These are phyloP conservation scores for Xylaria intraflava DNA, from an alignment of 495 filamentous ascomycete species.

Conservation along the genomic window DNA sequence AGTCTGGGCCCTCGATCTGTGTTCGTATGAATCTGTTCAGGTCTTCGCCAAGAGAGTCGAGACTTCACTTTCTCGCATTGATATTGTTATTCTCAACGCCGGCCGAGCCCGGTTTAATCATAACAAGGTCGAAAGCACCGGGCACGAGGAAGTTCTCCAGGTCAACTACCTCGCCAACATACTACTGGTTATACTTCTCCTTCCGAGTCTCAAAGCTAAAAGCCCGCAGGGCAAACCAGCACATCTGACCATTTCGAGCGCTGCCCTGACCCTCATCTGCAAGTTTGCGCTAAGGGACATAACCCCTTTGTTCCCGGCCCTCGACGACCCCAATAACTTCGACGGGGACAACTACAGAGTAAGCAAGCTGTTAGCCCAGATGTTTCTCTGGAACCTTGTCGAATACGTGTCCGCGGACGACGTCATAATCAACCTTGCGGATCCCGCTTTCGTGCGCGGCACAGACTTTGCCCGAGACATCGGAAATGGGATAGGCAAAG, in stretches of 20 bases:
- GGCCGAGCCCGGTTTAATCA: slow-evolving; percentile 34
- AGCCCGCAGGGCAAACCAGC: slow-evolving; percentile 21
- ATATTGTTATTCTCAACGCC: slow-evolving; percentile 50
- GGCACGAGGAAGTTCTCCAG: slow-evolving; percentile 43
- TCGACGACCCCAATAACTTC: slow-evolving; percentile 34
- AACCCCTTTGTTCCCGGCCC: slow-evolving; percentile 33
- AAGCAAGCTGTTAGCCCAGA: slow-evolving; percentile 37
- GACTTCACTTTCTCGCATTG: slow-evolving; percentile 31
- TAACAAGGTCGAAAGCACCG: slow-evolving; percentile 27
- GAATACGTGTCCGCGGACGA: slow-evolving; percentile 38
- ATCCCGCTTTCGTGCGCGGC: slow-evolving; percentile 40
- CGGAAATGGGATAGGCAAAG: not conserved
- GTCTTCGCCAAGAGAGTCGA: slow-evolving; percentile 37
- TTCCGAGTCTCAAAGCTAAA: slow-evolving; percentile 42
- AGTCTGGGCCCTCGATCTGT: slow-evolving; percentile 51
- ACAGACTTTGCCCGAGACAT: slow-evolving; percentile 34
- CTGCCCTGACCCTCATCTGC: slow-evolving; percentile 26
- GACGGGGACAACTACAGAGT: slow-evolving; percentile 32
- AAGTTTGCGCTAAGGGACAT: slow-evolving; percentile 28
- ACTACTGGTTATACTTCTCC: slow-evolving; percentile 42
- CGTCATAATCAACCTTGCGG: slow-evolving; percentile 42
- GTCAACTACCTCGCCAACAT: slow-evolving; percentile 45
- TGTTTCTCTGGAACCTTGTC: slow-evolving; percentile 38
- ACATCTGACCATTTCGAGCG: slow-evolving; percentile 37
- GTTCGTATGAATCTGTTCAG: slow-evolving; percentile 39